phyloP scores from a whole-genome alignment of 139 green algal genomes.

The Coelastrella sp. region DNA sequence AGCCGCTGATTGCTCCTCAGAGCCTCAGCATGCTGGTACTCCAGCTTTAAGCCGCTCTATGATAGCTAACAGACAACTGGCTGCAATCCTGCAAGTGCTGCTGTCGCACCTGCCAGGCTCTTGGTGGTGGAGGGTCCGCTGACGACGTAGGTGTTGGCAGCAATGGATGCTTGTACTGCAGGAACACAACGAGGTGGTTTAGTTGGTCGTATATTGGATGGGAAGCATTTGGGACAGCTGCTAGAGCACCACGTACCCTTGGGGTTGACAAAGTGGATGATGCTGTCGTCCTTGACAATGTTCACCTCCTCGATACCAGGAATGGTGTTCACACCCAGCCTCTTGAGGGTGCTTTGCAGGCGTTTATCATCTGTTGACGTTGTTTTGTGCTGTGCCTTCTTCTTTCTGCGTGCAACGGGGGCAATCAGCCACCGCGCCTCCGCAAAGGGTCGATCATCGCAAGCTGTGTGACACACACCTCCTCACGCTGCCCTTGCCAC shows the following conservation, averaged over 20 bases:
- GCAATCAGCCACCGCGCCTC: conserved; percentile 35
- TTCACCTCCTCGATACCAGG: conserved; percentile 99
- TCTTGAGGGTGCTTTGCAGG: conserved; percentile 97
- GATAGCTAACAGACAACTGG: too few species aligned
- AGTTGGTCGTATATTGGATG: too few species aligned
- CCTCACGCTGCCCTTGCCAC: conserved; percentile 95
- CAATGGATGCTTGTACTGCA: conserved; percentile 98
- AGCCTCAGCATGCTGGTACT: too few species aligned
- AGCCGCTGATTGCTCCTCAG: too few species aligned
- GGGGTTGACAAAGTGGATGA: conserved; percentile 97
- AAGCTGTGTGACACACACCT: conserved; percentile 64
- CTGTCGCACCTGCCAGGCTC: conserved; percentile 53
- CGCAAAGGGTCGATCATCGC: conserved; percentile 21
- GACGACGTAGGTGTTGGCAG: conserved; percentile 99
- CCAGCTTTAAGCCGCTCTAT: too few species aligned
- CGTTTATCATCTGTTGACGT: conserved; percentile 97
- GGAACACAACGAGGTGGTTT: not conserved
- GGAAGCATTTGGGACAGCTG: too few species aligned
- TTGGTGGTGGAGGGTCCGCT: conserved; percentile 82
- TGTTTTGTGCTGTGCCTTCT: conserved; percentile 99
- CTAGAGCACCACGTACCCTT: conserved; percentile 78
- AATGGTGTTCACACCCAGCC: conserved; percentile 99
- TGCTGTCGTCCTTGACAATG: conserved; percentile 94
- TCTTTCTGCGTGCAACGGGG: conserved; percentile 86
- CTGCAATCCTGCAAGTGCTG: too few species aligned